These are phyloP conservation scores for Tolypocladium album DNA, from an alignment of 2,329 filamentous ascomycete genomes.

Conservation along the genomic window DNA sequence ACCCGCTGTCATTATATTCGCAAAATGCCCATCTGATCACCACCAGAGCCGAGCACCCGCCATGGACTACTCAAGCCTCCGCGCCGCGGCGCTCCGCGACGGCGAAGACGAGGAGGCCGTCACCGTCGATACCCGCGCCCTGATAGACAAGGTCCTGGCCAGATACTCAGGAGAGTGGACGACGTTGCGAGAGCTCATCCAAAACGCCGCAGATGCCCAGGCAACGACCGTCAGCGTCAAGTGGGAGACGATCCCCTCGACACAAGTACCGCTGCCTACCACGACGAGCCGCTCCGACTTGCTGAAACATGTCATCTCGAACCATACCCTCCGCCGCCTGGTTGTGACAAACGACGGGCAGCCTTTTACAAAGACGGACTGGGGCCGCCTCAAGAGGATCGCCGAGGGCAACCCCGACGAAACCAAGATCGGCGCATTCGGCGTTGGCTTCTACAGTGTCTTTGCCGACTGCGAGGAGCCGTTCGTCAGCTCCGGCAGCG, in stretches of 20 bases:
- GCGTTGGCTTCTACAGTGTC: constrained; percentile 96
- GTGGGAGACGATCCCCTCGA: constrained; percentile 83
- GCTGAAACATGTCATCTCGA: constrained; percentile 70
- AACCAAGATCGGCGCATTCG: constrained; percentile 97
- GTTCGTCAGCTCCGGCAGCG: constrained; percentile 83
- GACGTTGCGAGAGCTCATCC: constrained; percentile 81
- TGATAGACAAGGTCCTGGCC: constrained; percentile 96
- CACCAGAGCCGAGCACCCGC: background rate
- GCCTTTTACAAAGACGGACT: constrained; percentile 81
- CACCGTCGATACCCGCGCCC: constrained; percentile 88
- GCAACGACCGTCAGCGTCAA: constrained; percentile 82
- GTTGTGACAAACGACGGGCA: constrained; percentile 88
- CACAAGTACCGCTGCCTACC: constrained; percentile 58
- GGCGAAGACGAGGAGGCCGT: constrained; percentile 93
- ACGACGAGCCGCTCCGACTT: constrained; percentile 58
- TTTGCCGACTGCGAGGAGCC: constrained; percentile 98
- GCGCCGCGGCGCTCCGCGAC: constrained; percentile 75
- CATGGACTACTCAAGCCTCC: constrained; percentile 68
- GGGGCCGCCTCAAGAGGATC: constrained; percentile 87
- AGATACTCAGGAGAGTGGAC: constrained; percentile 95
- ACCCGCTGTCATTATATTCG: background rate
- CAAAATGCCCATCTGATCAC: background rate
- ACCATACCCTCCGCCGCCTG: constrained; percentile 81
- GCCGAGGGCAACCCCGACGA: constrained; percentile 99
- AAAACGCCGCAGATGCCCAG: constrained; percentile 96